Evolutionary conservation across 805 yeast species (phyloP).

Genomic region (Danielia reshetovae): DNA sequence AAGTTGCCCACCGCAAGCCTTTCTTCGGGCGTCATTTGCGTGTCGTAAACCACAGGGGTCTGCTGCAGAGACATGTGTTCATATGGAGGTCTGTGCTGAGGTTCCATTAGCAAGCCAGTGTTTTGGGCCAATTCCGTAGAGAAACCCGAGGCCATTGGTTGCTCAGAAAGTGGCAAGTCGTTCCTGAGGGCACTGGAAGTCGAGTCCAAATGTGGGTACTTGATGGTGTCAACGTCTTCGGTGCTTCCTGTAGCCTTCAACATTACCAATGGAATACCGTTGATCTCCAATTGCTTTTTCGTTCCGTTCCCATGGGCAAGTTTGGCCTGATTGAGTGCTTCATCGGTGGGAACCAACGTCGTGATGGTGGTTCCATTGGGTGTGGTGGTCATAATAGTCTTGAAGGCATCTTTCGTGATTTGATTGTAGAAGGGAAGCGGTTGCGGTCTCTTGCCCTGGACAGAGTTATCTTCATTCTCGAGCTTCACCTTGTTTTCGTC

Average conservation of each 20-base stretch:
- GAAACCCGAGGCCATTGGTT: not conserved
- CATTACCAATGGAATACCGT: slow-evolving; percentile 68
- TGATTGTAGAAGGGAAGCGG: slow-evolving; percentile 91
- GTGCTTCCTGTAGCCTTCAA: slow-evolving; percentile 78
- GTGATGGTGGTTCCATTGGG: slow-evolving; percentile 93
- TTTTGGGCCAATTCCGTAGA: not conserved
- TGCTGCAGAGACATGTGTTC: not conserved
- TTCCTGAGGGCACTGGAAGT: not conserved
- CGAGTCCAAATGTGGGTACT: not conserved
- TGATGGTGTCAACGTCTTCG: slow-evolving; percentile 6
- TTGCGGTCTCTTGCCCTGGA: slow-evolving; percentile 36
- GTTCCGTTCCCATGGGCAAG: slow-evolving; percentile 56
- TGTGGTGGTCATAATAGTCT: slow-evolving; percentile 77
- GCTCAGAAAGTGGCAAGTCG: not conserved
- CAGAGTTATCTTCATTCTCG: slow-evolving; percentile 1
- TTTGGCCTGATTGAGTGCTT: slow-evolving; percentile 62
- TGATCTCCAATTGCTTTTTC: slow-evolving; percentile 53
- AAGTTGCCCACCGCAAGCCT: slow-evolving; percentile 2
- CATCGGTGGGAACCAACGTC: slow-evolving; percentile 81
- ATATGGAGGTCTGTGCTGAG: not conserved
- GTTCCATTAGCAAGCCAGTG: not conserved
- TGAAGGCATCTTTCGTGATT: slow-evolving; percentile 84
- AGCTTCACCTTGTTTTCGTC: slow-evolving; percentile 2
- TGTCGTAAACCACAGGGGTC: slow-evolving; percentile 1
- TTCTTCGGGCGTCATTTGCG: not conserved